Evolutionary conservation across 345 rosid species (phyloP), one percentile per base, ranked within the genome.

Genomic region (Carallia brachiata): DNA sequence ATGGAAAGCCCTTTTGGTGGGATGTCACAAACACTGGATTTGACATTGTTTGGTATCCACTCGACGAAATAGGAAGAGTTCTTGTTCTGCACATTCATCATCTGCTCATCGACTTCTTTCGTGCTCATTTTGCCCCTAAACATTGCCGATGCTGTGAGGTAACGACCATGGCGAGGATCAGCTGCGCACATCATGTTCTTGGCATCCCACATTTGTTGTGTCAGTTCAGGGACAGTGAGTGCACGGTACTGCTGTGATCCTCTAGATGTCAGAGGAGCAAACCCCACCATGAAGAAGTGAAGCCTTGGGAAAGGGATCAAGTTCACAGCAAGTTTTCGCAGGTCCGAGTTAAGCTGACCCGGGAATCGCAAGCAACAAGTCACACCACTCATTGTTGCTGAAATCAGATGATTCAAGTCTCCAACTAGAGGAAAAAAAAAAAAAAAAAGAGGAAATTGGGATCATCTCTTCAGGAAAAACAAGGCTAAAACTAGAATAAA

Each of bases 121-220:
- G 79, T 79, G 77, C 85, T 82, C 85, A 79, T 82, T 76, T 82
- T 82, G 39, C 85, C 85, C 57, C 68, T 62, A n/a, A 73, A 73
- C 76, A 66, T 60, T 2, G 70, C 70, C 18, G 66, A 73, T 66
- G 76, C 70, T 32, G 66, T 73, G 9, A 73, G 56, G 70, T 73
- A 73, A 19, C 66, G 61, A 4, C 76, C 70, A 17, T 66, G 65
- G 28, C 66, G 70, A 15, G 70, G 70, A 52, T 66, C 70, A 59
- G 76, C 70, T 47, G 69, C 69, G 13, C 69, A 71, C 69, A 71
- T 71, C 75, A 64, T 71, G 57, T 71, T 71, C 75, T 71, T 72
- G 56, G 75, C 63, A 44, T 57, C 75, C 75, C 65, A 72, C 59
- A 72, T 64, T 56, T 72, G 75, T 47, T 70, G 73, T 6, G 73